Evolutionary conservation across 306 rosid genomes (phyloP), one percentile per base, ranked within the genome.

Genomic region (Hylodesmum podocarpum): DNA sequence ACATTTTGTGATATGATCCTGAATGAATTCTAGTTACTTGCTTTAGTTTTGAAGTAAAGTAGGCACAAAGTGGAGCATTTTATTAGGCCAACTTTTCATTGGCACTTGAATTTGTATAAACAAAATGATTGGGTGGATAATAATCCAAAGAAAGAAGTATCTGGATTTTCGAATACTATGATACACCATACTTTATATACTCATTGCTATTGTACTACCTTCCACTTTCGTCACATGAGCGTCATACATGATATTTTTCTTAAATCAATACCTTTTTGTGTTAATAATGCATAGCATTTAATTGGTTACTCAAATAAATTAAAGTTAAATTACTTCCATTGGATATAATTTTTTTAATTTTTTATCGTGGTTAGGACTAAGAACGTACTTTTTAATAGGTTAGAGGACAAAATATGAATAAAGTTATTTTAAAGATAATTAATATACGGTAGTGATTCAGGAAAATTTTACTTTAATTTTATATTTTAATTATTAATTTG

Each of bases 1-100:
- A 81, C 94, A 89, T 87, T n/a, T 37, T 83, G 50, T 34, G 40
- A n/a, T 51, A 59, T 18, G 24, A 4, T 14, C 13, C 37, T 41
- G 4, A 12, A 27, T n/a, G n/a, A 0, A 1, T 24, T 1, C 6
- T 11, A 58, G 44, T 10, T 47, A 24, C 55, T 66, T 66, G 24
- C 7, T 66, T 66, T 24, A 47, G 44, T 36, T 66, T 65, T 55
- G 37, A 25, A 67, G 65, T 41, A 53, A 72, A 74, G 57, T 49
- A 43, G 64, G 67, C 58, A 71, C 16, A 57, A 16, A 49, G 66
- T 8, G 40, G 49, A 43, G 82, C 6, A 29, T 33, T 7, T 81
- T 67, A 6, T 70, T 49, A 11, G 65, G 70, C 43, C 72, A 41
- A 24, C 54, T 36, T 70, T 70, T 8, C 39, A 25, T 21, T n/a